Base-by-base conservation (phyloP, 371 early-diverging fungal species). In the Rhizopus stolonifer region DNA sequence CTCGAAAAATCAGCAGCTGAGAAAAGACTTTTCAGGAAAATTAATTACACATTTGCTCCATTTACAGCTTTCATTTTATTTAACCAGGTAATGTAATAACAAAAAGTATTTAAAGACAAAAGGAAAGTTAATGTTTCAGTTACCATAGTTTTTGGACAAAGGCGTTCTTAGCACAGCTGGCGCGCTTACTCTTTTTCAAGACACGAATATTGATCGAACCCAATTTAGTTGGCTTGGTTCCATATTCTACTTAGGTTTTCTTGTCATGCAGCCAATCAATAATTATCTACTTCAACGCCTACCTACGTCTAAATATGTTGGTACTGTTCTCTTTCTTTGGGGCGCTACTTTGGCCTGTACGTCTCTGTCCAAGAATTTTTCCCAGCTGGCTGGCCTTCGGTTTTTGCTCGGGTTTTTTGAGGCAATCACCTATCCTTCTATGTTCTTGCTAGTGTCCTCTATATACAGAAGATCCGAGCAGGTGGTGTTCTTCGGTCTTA, bases 371-470 rank as follows among this genome's bases (percentile, higher is more conserved):
- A 56, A 54, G 0, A 57, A 64, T 34, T 74, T 74, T 58, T 1
- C 47, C 18, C 53, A 65, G 18, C 56, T 74, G n/a, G 69, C 69
- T 25, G 67, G 49, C 8, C 53, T 65, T 11, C 61, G 69, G 0
- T 60, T 70, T 15, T 34, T 74, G 14, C 55, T 74, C 5, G 74
- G 74, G 0, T 65, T 74, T 19, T 70, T 67, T 39, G 66, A 74
- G 23, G 65, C 68, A 4, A 50, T 52, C 1, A 65, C 69, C 0
- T 70, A 74, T 19, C 71, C 71, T 5, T 46, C 49, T 7, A 60
- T 74, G 13, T 69, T 74, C 25, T 49, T 74, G 23, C 39, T 74
- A 11, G 63, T 70, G 8, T 55, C 62, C 26, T 63, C 62, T 3
- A 34, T 66, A 18, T 74, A 74, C 36, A 62, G 74, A 14, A 54